Conservation (phyloP, 768 basidiomycete species). For the Russula foetens region DNA sequence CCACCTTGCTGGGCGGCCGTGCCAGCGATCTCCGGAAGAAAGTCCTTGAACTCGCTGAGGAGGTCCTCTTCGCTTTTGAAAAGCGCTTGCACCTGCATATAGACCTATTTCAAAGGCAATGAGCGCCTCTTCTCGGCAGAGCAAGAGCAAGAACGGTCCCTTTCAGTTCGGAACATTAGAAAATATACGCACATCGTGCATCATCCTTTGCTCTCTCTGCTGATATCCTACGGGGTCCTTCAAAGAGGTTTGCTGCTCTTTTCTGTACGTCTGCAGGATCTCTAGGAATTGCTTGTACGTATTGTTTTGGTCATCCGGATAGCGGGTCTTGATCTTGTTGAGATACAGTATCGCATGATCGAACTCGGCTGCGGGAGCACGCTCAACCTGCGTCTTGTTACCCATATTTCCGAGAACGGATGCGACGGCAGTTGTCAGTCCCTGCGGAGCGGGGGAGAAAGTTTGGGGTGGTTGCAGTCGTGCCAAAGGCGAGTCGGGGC, state of each 20-base stretch:
- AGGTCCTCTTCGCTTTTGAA: slow-evolving; percentile 80
- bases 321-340: slow-evolving; percentile 96
- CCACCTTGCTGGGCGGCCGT: slow-evolving; percentile 34
- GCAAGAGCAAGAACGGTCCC: neutral
- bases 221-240: slow-evolving; percentile 28
- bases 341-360: slow-evolving; percentile 95
- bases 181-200: slow-evolving; percentile 52
- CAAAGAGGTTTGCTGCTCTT: slow-evolving; percentile 45
- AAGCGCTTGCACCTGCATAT: slow-evolving; percentile 68
- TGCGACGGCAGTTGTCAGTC: slow-evolving; percentile 14
- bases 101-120: slow-evolving; percentile 54
- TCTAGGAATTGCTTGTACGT: slow-evolving; percentile 81
- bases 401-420: slow-evolving; percentile 20
- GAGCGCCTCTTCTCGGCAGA: neutral
- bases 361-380: slow-evolving; percentile 61
- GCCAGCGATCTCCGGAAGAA: slow-evolving; percentile 58
- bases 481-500: slow-evolving; percentile 30
- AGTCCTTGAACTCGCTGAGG: slow-evolving; percentile 73
- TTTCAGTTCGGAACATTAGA: neutral
- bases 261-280: slow-evolving; percentile 81
- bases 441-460: slow-evolving; percentile 34
- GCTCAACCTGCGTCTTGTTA: slow-evolving; percentile 41
- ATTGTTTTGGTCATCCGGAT: slow-evolving; percentile 80
- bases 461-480: slow-evolving; percentile 31
- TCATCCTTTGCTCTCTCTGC: slow-evolving; percentile 42